These are phyloP conservation scores for Colletotrichum destructivum DNA, from an alignment of 2,329 filamentous ascomycete genomes.

Conservation along the genomic window DNA sequence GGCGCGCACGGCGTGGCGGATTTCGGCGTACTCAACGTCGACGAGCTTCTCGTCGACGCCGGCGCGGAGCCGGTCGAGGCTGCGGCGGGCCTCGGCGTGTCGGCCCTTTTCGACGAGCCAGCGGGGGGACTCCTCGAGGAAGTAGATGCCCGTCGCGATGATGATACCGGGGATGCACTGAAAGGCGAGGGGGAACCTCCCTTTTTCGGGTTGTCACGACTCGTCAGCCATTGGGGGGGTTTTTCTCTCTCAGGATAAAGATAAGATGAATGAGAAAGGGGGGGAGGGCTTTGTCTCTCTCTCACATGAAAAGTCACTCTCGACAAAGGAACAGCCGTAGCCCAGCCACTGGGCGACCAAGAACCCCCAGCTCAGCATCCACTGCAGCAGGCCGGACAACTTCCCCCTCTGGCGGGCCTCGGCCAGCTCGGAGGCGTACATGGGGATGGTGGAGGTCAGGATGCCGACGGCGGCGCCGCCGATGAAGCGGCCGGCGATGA, in stretches of 20 bases:
- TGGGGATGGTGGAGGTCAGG: constrained; percentile 62
- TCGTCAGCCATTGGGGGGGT: neutral
- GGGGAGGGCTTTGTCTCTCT: constrained; percentile 11
- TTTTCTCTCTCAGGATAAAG: neutral
- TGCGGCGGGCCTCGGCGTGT: constrained; percentile 51
- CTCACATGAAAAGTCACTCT: constrained; percentile 50
- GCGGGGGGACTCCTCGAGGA: constrained; percentile 47
- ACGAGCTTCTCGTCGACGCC: constrained; percentile 51
- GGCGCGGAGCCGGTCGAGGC: constrained; percentile 52
- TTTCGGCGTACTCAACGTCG: constrained; percentile 58
- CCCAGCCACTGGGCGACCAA: constrained; percentile 56
- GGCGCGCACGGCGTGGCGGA: constrained; percentile 53
- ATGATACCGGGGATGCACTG: constrained; percentile 48
- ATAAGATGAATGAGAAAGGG: constrained; percentile 40
- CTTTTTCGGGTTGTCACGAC: constrained; percentile 28
- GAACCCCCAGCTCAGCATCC: constrained; percentile 61
- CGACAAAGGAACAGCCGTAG: constrained; percentile 50
- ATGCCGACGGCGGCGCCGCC: constrained; percentile 65
- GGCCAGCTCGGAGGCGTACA: constrained; percentile 62
- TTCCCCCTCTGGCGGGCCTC: constrained; percentile 55
- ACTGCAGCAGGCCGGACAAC: constrained; percentile 59
- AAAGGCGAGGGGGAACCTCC: constrained; percentile 52
- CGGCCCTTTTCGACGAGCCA: constrained; percentile 55
- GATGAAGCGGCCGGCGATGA: constrained; percentile 65
- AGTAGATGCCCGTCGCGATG: constrained; percentile 46